A percentile compares a stretch with the other conserved stretches of the same genome.
Conservation (phyloP, 1,284 basidiomycete genomes). For the Sanghuangporus weigelae region DNA sequence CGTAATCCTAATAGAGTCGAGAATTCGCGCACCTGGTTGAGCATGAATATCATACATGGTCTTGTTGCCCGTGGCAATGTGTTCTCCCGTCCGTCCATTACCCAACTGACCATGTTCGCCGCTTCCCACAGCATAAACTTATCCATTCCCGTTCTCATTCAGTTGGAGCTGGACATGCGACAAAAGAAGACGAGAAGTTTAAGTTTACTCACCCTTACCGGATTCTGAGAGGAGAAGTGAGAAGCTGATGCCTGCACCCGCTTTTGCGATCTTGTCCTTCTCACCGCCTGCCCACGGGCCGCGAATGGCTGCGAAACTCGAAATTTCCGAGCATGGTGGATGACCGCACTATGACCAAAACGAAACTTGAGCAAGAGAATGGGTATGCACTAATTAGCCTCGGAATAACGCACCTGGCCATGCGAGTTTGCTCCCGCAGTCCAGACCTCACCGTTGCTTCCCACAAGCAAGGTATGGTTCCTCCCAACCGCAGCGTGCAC, state of each 20-base stretch:
- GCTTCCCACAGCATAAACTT: slow-evolving; percentile 86
- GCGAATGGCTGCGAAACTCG: slow-evolving; percentile 58
- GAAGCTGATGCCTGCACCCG: slow-evolving; percentile 79
- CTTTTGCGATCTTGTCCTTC: slow-evolving; percentile 64
- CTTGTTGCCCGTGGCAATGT: slow-evolving; percentile 81
- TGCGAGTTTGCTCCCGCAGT: slow-evolving; percentile 76
- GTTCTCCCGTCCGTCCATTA: slow-evolving; percentile 86
- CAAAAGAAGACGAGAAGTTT: slow-evolving; percentile 4
- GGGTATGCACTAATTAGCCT: not conserved
- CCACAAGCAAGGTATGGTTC: slow-evolving; percentile 79
- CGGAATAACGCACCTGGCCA: slow-evolving; percentile 61
- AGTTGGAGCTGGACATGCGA: not conserved
- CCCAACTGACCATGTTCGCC: slow-evolving; percentile 93
- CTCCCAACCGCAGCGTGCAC: slow-evolving; percentile 80
- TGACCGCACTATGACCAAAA: slow-evolving; percentile 60
- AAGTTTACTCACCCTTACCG: slow-evolving; percentile 58
- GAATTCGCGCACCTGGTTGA: slow-evolving; percentile 54
- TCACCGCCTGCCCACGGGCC: slow-evolving; percentile 49
- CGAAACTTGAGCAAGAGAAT: not conserved
- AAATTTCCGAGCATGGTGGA: slow-evolving; percentile 53
- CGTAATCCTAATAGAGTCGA: slow-evolving; percentile 6
- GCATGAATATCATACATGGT: slow-evolving; percentile 76
- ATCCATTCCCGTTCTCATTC: not conserved
- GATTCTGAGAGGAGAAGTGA: slow-evolving; percentile 75
- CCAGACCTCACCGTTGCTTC: slow-evolving; percentile 79